Evolutionary conservation across 2,329 filamentous ascomycete species (phyloP).

Genomic region (Cladosporium austrohemisphaericum): DNA sequence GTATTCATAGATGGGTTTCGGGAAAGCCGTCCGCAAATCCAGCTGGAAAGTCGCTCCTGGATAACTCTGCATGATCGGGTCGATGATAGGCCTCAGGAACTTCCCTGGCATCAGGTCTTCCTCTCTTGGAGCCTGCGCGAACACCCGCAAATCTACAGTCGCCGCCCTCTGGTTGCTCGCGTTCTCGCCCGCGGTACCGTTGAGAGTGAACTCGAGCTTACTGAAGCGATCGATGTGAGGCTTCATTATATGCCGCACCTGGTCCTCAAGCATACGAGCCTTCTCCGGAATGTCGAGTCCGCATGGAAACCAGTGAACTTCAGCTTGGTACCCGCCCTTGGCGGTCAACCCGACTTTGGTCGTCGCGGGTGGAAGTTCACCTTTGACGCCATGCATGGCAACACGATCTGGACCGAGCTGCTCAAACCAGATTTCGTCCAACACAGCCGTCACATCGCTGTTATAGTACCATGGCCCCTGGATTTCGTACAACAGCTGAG

Average conservation of each 20-base stretch:
- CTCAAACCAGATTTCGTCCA: slow-evolving; percentile 51
- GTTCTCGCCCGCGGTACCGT: slow-evolving; percentile 44
- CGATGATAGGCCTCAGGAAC: slow-evolving; percentile 40
- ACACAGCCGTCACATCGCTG: slow-evolving; percentile 53
- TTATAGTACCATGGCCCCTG: slow-evolving; percentile 57
- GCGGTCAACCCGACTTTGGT: slow-evolving; percentile 50
- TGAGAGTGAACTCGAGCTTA: slow-evolving; percentile 37
- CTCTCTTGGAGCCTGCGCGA: slow-evolving; percentile 32
- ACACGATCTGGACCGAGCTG: slow-evolving; percentile 50
- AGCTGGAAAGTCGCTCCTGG: slow-evolving; percentile 32
- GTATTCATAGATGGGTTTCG: slow-evolving; percentile 41
- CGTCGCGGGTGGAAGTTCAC: slow-evolving; percentile 46
- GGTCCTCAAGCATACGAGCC: slow-evolving; percentile 44
- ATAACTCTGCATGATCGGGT: slow-evolving; percentile 40
- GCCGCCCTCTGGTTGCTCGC: slow-evolving; percentile 42
- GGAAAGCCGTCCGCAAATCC: slow-evolving; percentile 38
- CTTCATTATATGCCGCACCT: slow-evolving; percentile 40
- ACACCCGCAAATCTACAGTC: slow-evolving; percentile 47
- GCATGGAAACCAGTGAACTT: slow-evolving; percentile 43
- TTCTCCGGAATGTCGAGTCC: slow-evolving; percentile 47
- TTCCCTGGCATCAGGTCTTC: slow-evolving; percentile 27
- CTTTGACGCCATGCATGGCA: slow-evolving; percentile 44
- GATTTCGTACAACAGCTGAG: slow-evolving; percentile 54
- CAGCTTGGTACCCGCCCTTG: slow-evolving; percentile 46
- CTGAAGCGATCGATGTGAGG: slow-evolving; percentile 36